Evolutionary conservation across 768 basidiomycete genomes (phyloP).

Genomic region (Suillus subaureus): DNA sequence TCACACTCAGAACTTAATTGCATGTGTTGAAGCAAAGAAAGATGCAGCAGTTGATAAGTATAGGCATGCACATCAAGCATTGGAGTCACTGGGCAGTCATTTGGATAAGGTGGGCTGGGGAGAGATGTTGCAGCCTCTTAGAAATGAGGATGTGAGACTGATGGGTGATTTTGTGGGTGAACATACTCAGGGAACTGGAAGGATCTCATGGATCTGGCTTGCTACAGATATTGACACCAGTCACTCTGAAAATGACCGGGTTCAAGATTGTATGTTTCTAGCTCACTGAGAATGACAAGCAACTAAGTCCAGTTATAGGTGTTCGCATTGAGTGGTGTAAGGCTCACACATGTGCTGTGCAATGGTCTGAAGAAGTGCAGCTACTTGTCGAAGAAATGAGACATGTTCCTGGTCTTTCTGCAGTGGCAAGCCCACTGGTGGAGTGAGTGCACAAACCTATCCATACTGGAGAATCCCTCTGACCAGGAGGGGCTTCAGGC

Average conservation of each 20-base stretch:
- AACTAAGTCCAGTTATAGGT: slow-evolving; percentile 1
- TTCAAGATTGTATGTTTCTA: neutral
- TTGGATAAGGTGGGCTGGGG: slow-evolving; percentile 1
- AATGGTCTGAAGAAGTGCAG: slow-evolving; percentile 24
- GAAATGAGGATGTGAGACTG: neutral
- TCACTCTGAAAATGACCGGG: neutral
- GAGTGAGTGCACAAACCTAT: slow-evolving; percentile 11
- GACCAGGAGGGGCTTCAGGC: no score
- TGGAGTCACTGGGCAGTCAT: neutral
- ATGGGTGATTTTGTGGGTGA: neutral
- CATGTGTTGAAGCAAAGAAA: slow-evolving; percentile 14
- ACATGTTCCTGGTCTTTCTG: slow-evolving; percentile 13
- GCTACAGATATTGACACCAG: neutral
- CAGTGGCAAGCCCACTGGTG: slow-evolving; percentile 18
- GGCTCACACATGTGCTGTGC: slow-evolving; percentile 15
- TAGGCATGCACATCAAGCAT: slow-evolving; percentile 10
- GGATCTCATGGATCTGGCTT: slow-evolving; percentile 13
- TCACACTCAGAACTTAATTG: slow-evolving; percentile 4
- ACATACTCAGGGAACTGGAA: slow-evolving; percentile 1
- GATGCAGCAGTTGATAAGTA: slow-evolving; percentile 6
- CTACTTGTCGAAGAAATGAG: slow-evolving; percentile 31
- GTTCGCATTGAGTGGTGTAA: slow-evolving; percentile 21
- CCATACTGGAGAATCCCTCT: no score
- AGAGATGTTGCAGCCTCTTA: neutral
- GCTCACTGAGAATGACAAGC: no score